These are phyloP conservation scores for Daldinia sp. DNA, from an alignment of 2,329 filamentous ascomycete genomes.

Conservation along the genomic window DNA sequence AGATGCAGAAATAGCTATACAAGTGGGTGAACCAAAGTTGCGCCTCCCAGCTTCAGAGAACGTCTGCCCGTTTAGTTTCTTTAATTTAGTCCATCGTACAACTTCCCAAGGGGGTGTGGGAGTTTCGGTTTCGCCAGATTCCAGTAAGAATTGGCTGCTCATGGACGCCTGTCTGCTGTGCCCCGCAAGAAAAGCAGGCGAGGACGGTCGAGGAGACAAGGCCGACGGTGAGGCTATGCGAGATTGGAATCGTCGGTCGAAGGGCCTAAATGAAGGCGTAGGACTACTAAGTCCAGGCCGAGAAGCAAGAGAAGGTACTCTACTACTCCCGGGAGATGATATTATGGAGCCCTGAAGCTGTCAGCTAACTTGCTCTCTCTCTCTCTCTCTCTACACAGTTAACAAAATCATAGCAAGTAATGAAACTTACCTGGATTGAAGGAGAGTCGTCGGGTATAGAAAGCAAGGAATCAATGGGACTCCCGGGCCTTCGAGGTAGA, in stretches of 20 bases:
- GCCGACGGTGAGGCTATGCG: conserved; percentile 75
- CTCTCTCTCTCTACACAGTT: background rate
- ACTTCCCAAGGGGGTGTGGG: conserved; percentile 93
- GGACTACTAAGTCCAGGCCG: conserved; percentile 75
- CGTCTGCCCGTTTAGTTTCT: conserved; percentile 87
- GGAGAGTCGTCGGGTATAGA: conserved; percentile 87
- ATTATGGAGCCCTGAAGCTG: conserved; percentile 67
- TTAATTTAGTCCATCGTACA: conserved; percentile 93
- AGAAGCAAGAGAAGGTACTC: conserved; percentile 76
- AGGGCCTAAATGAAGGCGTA: conserved; percentile 88
- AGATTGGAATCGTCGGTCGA: conserved; percentile 94
- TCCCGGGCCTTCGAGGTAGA: conserved; percentile 68
- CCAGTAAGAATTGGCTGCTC: conserved; percentile 74
- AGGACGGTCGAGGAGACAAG: conserved; percentile 75
- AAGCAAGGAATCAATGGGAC: conserved; percentile 74
- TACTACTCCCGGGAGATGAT: conserved; percentile 79
- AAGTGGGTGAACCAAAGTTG: conserved; percentile 92
- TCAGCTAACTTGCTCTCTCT: conserved; percentile 46
- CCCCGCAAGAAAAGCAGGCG: conserved; percentile 79
- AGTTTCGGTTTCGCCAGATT: conserved; percentile 74
- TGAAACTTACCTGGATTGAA: conserved; percentile 76
- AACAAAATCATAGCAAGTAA: conserved; percentile 4
- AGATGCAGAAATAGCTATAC: conserved; percentile 85
- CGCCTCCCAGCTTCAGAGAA: conserved; percentile 94
- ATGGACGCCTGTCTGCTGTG: conserved; percentile 87